Conservation (phyloP, 306 rosid genomes). For the Gynostemma pentaphyllum region DNA sequence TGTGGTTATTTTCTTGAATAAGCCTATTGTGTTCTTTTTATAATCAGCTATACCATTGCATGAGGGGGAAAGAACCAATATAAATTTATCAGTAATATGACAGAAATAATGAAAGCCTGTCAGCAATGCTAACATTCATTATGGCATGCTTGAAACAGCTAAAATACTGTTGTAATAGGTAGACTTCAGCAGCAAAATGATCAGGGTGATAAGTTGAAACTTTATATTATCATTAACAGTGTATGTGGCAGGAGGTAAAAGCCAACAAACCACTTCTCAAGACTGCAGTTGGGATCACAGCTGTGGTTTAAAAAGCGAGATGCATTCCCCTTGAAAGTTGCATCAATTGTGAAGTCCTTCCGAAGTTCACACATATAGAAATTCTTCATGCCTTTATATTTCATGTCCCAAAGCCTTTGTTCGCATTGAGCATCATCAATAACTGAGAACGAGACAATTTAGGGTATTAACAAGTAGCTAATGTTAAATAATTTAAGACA, state of each 20-base stretch:
- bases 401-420: constrained; percentile 90
- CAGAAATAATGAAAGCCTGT: background rate
- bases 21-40: background rate
- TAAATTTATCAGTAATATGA: background rate
- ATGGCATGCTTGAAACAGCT: background rate
- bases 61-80: background rate
- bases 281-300: constrained; percentile 83
- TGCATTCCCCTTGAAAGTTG: constrained; percentile 81
- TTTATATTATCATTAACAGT: too few relatives aligned
- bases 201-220: too few relatives aligned
- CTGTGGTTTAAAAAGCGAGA: constrained; percentile 87
- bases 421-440: constrained; percentile 78
- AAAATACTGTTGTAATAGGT: background rate
- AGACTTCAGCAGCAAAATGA: background rate
- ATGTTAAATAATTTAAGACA: background rate
- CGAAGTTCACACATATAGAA: constrained; percentile 93
- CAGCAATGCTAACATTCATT: background rate
- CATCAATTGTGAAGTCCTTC: constrained; percentile 89
- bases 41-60: background rate
- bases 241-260: background rate
- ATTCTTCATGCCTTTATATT: constrained; percentile 55
- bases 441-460: constrained; percentile 33
- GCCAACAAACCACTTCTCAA: constrained; percentile 81
- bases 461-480: background rate
- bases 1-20: background rate